Evolutionary conservation across 176 grass and related monocot genomes (phyloP), one percentile per base, ranked within the genome.

Genomic region (Oryza officinalis): DNA sequence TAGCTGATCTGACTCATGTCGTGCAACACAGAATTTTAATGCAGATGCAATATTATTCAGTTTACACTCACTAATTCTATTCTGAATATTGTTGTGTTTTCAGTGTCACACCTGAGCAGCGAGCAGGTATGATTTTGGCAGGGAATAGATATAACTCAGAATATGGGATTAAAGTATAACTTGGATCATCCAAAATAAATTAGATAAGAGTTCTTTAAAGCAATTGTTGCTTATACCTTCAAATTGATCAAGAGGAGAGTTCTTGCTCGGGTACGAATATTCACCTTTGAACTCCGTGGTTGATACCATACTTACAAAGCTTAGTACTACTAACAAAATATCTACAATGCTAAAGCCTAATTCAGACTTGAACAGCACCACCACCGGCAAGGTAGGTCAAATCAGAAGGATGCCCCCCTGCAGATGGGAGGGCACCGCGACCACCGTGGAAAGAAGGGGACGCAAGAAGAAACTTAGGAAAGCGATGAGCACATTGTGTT

Each of bases 331-430:
- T 74, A 88, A 33, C 23, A 77, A 38, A 86, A 83, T 74, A 81
- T 45, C 82, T 88, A 70, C 57, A 30, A 50, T 57, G 52, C 77
- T 87, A 82, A 75, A 17, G 41, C 45, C 69, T 88, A 91, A 46
- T 75, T 88, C 80, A 95, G 75, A 69, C 50, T 84, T 84, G 67
- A 79, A 37, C 38, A 74, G 71, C 68, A 83, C 93, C 93, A 61
- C 93, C 93, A 1, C 93, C 93, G 10, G 93, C 93, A 71, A 95
- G 88, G 79, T 90, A 88, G 43, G 93, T 95, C 41, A 95, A 78
- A 87, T 95, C 93, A 5, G 93, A 92, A 87, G 93, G 93, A 92
- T 95, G 93, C 86, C 93, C 93, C 76, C 93, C 93, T 70, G 93
- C 93, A 78, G 93, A 95, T 28, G 93, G 93, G 86, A 95, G 93